Base-by-base conservation (phyloP, 2,329 filamentous ascomycete genomes). In the Penicillium sp. region DNA sequence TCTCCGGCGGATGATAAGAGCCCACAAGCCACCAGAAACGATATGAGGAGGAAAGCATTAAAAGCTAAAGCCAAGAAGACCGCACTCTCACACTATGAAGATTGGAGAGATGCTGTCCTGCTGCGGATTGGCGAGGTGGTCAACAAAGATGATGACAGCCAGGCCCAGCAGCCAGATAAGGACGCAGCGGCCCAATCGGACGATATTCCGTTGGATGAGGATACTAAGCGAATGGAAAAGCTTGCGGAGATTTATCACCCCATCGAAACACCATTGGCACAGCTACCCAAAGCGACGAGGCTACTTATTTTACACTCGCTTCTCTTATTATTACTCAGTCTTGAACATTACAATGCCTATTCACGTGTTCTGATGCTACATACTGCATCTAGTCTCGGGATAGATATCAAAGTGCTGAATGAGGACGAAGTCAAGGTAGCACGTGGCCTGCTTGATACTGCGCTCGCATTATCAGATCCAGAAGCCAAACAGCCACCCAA, bases 351-450 rank as follows among this genome's bases (percentile, higher is more conserved):
- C 73, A 85, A 82, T 43, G 85, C 89, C 5, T 87, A 90, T 66
- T 90, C 90, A 3, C 84, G 90, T 13, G 80, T 90, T 2, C 77
- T 95, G 21, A 80, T 96, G 52, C 77, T 91, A 16, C 82, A 89
- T 62, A 72, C 93, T 41, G 81, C 89, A 1, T 88, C 87, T 1
- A 90, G 89, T 7, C 77, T 96, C 10, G 81, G 86, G n/a, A 76
- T 96, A 26, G 82, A 88, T 0, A 74, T 87, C 24, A 81, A 82
- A 33, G 75, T 86, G 3, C 79, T 95, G 11, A 83, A 86, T 35
- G 82, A 87, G 45, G 86, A 93, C 54, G 91, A 98, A 71, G 81
- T 84, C 44, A 87, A 90, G 57, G 82, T 96, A 14, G 90, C 91
- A 0, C 83, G 85, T 53, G 89, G 86, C 0, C 78, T 98, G 0